Conservation (phyloP, 768 basidiomycete genomes). For the Mycena albidolilacea region DNA sequence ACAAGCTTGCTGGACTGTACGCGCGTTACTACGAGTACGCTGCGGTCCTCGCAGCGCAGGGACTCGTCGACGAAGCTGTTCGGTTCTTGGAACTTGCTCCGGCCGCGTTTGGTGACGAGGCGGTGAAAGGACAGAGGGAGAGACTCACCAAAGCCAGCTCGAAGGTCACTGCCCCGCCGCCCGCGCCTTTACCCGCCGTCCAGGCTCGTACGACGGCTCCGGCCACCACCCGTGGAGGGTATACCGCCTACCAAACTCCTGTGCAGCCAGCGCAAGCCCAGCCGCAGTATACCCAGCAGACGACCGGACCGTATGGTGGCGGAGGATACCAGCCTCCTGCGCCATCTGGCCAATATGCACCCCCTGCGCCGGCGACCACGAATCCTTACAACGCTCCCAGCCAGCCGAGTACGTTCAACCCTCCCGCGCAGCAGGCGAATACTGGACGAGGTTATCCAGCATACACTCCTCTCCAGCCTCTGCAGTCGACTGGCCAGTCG, state of each 20-base stretch:
- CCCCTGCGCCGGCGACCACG: constrained; percentile 31
- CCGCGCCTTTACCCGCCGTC: constrained; percentile 32
- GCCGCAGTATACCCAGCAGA: constrained; percentile 24
- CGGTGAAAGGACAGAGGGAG: constrained; percentile 55
- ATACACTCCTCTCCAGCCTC: constrained; percentile 36
- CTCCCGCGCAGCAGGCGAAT: constrained; percentile 27
- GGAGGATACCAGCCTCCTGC: constrained; percentile 39
- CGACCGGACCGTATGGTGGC: constrained; percentile 23
- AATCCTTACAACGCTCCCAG: constrained; percentile 7
- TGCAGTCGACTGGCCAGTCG: constrained; percentile 36
- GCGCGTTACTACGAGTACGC: constrained; percentile 98
- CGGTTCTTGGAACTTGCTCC: constrained; percentile 88
- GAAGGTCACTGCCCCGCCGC: constrained; percentile 27
- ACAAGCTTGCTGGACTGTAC: constrained; percentile 89
- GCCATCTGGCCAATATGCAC: constrained; percentile 52
- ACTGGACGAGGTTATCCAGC: constrained; percentile 13
- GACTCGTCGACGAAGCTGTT: constrained; percentile 87
- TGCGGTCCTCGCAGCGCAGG: constrained; percentile 90
- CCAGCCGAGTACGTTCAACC: constrained; percentile 13
- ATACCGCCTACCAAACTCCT: constrained; percentile 16
- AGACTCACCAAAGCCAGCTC: constrained; percentile 55
- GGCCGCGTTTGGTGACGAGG: constrained; percentile 70
- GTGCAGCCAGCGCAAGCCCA: constrained; percentile 37
- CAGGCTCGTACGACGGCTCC: constrained; percentile 29
- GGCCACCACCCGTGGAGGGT: constrained; percentile 14